Evolutionary conservation across 257 asterid species (phyloP), one percentile per base, ranked within the genome.

Genomic region (Primulina tabacum): DNA sequence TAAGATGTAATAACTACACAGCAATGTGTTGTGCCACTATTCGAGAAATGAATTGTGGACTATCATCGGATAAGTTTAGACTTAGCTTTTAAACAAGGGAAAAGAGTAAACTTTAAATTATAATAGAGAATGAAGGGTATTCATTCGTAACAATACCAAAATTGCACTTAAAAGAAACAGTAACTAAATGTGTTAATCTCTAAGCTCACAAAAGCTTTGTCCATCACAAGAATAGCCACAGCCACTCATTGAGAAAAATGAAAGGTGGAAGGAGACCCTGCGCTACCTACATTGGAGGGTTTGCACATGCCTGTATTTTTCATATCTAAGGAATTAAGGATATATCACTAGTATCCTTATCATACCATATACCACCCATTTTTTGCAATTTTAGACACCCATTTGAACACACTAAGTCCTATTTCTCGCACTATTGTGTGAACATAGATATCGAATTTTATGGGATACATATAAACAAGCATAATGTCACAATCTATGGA

Each of bases 181-280:
- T 7, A 17, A 40, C 55, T 11, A 62, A 52, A 57, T 20, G 66
- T 21, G 73, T 21, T 38, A 28, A 66, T 12, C 52, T 20, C 32
- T 7, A n/a, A 33, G 57, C 17, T 72, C 71, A 26, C 26, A 29
- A 28, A 33, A 57, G 26, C 43, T 30, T 67, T 58, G 60, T 60
- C n/a, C 28, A 32, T 63, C 33, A 60, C 7, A 17, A 12, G 61
- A 10, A 18, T 9, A 33, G 24, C 24, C 0, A 21, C 0, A 21
- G 55, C n/a, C 18, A 52, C 9, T 12, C 38, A 35, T 74, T 35
- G 64, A 67, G n/a, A 18, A 43, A 60, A 65, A 14, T 43, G 62
- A 5, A 50, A 50, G 21, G 20, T 14, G 21, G 57, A 50, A 50
- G 18, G 57, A 50, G 55, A 16, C 20, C 57, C 20, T 4, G 37